These are phyloP conservation scores for Penicillium canescens DNA, from an alignment of 495 filamentous ascomycete genomes.

Conservation along the genomic window DNA sequence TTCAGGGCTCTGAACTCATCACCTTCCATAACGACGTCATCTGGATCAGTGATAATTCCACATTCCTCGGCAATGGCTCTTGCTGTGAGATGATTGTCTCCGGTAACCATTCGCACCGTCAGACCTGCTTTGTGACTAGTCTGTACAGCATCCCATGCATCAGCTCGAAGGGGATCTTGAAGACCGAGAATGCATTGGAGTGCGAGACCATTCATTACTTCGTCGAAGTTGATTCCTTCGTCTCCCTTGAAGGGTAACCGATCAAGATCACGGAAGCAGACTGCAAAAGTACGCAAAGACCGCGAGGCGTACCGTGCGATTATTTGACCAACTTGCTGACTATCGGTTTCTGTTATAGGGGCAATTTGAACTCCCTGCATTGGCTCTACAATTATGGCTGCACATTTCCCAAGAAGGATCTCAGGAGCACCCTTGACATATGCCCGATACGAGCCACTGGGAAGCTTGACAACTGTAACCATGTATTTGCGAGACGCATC, in stretches of 20 bases:
- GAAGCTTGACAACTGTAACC: conserved; percentile 49
- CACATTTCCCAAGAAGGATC: conserved; percentile 47
- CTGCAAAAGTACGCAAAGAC: conserved; percentile 46
- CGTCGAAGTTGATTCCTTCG: conserved; percentile 46
- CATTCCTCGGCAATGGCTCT: conserved; percentile 73
- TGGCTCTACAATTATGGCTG: conserved; percentile 7
- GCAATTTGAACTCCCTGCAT: not conserved
- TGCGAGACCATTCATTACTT: conserved; percentile 49
- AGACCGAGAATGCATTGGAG: conserved; percentile 56
- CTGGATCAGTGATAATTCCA: conserved; percentile 63
- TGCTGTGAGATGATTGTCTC: conserved; percentile 73
- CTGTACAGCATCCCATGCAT: conserved; percentile 66
- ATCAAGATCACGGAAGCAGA: conserved; percentile 54
- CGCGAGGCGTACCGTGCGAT: conserved; percentile 2
- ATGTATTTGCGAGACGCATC: conserved; percentile 62
- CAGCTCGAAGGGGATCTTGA: conserved; percentile 58
- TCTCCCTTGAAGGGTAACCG: conserved; percentile 48
- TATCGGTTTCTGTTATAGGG: not conserved
- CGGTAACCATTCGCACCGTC: conserved; percentile 74
- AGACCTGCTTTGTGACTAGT: conserved; percentile 71
- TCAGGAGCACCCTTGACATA: conserved; percentile 63
- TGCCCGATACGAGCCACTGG: conserved; percentile 50
- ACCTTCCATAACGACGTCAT: conserved; percentile 70
- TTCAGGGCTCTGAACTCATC: conserved; percentile 69
- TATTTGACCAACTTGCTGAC: not conserved